Evolutionary conservation across 1,284 basidiomycete species (phyloP), one percentile per base, ranked within the genome.

Genomic region (Chalciporus piperatoides): DNA sequence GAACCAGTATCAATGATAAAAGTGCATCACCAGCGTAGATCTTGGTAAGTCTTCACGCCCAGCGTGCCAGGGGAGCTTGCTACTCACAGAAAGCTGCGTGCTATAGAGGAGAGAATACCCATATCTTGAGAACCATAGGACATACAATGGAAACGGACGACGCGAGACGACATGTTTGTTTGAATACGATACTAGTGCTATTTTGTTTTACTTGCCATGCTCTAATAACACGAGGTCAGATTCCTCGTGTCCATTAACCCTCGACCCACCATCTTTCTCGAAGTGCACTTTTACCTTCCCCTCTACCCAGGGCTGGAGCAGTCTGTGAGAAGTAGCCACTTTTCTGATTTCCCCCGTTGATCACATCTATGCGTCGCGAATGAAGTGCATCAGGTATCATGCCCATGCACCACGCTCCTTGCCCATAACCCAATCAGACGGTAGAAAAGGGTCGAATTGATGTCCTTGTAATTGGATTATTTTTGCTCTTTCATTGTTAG

Each of bases 241-340:
- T 52, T 27, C n/a, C 43, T 27, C 37, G 32, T 49, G 40, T 41
- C 43, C 44, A 36, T 23, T 27, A 55, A 67, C 65, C 68, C 66
- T 65, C 43, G 46, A 52, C 63, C 65, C 63, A 65, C 21, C 27
- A 41, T 46, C 39, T 51, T 52, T 56, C 46, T 44, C 49, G 28
- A 44, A 51, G 41, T 40, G 44, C 42, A 30, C 46, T 32, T 35
- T 44, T 24, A 23, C 41, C 41, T 51, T 52, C 49, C 64, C 64
- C 68, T 68, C 17, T 53, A 50, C 64, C 64, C 68, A 55, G 68
- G 64, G 61, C 47, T 61, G 48, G 48, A 32, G 28, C 25, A 30
- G 27, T 19, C 36, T 17, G 15, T 15, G 41, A 35, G 47, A 45
- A 23, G 32, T 48, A 30, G 25, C 44, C 35, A 48, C 43, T 48